These are phyloP conservation scores for Aspergillus uvarum DNA, from an alignment of 2,329 filamentous ascomycete species.

Conservation along the genomic window DNA sequence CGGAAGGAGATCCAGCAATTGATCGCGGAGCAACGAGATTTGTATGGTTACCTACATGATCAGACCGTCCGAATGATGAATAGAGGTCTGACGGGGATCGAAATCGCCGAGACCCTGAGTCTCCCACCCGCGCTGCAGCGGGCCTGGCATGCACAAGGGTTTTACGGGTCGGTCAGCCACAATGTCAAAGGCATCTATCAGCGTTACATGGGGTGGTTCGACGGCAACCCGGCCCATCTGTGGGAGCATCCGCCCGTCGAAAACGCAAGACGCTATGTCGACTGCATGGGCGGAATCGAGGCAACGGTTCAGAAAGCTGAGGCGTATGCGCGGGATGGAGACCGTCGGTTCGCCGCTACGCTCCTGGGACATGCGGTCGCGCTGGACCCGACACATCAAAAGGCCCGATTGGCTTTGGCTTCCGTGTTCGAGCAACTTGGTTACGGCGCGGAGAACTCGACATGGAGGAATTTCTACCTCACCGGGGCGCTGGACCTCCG, in stretches of 20 bases:
- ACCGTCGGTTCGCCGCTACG: slow-evolving; percentile 43
- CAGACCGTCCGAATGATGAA: slow-evolving; percentile 45
- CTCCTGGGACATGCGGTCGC: slow-evolving; percentile 39
- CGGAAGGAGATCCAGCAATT: slow-evolving; percentile 22
- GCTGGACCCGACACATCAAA: slow-evolving; percentile 18
- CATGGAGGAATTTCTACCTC: slow-evolving; percentile 46
- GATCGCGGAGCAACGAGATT: slow-evolving; percentile 40
- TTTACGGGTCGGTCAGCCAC: slow-evolving; percentile 40
- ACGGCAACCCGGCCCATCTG: slow-evolving; percentile 35
- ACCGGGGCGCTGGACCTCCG: slow-evolving; percentile 32
- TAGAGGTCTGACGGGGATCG: slow-evolving; percentile 35
- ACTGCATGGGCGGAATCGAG: slow-evolving; percentile 39
- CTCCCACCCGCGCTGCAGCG: slow-evolving; percentile 35
- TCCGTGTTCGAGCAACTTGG: slow-evolving; percentile 37
- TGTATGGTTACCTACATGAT: slow-evolving; percentile 44
- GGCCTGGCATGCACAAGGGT: slow-evolving; percentile 36
- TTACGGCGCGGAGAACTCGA: slow-evolving; percentile 41
- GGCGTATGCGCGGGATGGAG: slow-evolving; percentile 27
- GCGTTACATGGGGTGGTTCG: slow-evolving; percentile 35
- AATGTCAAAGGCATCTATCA: slow-evolving; percentile 45
- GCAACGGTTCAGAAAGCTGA: slow-evolving; percentile 32
- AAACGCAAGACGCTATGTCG: slow-evolving; percentile 37
- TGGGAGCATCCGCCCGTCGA: slow-evolving; percentile 40
- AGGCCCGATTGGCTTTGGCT: slow-evolving; percentile 27
- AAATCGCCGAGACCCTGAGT: slow-evolving; percentile 42